Evolutionary conservation across 2,329 filamentous ascomycete genomes (phyloP).

Genomic region (Colletotrichum trifolii): DNA sequence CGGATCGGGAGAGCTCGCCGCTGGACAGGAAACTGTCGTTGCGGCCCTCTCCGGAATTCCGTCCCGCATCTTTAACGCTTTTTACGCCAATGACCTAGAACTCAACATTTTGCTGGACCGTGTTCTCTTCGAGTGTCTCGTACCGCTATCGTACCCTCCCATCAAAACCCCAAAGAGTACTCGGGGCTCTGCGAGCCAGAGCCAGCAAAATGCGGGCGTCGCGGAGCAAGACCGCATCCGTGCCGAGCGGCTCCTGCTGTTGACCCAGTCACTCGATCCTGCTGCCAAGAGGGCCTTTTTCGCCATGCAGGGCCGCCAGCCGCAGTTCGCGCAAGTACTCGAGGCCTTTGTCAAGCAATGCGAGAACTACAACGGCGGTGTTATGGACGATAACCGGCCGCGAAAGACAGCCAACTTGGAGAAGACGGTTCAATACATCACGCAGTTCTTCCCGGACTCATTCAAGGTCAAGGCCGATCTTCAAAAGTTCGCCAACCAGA

Average conservation of each 20-base stretch:
- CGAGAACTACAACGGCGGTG: constrained; percentile 89
- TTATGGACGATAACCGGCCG: constrained; percentile 78
- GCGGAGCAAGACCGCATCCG: constrained; percentile 81
- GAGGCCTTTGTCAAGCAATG: constrained; percentile 84
- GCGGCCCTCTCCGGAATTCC: constrained; percentile 84
- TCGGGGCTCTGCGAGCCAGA: constrained; percentile 63
- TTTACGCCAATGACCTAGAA: constrained; percentile 89
- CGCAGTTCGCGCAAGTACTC: constrained; percentile 78
- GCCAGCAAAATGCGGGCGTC: constrained; percentile 55
- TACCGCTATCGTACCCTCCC: constrained; percentile 89
- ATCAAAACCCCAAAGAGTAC: constrained; percentile 64
- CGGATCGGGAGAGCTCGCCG: constrained; percentile 85
- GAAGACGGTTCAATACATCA: constrained; percentile 78
- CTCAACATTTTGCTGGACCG: constrained; percentile 87
- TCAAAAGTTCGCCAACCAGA: constrained; percentile 88
- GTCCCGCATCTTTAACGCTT: constrained; percentile 84
- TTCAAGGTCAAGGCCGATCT: constrained; percentile 79
- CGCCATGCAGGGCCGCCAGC: constrained; percentile 82
- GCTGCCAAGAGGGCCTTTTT: constrained; percentile 90
- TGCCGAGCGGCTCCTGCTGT: constrained; percentile 83
- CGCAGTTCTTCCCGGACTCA: constrained; percentile 80
- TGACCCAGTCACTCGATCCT: constrained; percentile 81
- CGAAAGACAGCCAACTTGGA: constrained; percentile 77
- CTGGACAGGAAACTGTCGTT: constrained; percentile 80
- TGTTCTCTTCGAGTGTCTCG: constrained; percentile 85